Conservation (phyloP, 148 eudicot genomes). For the Rhododendron ferrugineum region DNA sequence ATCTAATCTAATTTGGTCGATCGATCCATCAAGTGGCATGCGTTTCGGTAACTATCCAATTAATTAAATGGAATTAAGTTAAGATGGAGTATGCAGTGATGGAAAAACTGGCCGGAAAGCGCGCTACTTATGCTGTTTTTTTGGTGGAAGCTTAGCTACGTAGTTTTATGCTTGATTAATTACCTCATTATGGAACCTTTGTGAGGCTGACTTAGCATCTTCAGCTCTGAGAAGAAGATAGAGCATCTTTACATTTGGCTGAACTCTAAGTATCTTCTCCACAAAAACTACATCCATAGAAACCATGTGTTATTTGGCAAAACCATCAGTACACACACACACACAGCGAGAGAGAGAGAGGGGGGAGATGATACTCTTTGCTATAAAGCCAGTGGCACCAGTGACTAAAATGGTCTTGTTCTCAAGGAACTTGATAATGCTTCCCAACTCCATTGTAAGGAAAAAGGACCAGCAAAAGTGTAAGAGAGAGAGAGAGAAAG, state of each 20-base stretch:
- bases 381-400: constrained; percentile 64
- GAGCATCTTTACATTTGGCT: constrained; percentile 33
- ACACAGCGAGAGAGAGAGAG: not conserved
- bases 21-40: no score
- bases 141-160: no score
- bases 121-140: not conserved
- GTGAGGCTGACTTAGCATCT: constrained; percentile 13
- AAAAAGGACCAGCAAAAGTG: not conserved
- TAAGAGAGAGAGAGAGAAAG: not conserved
- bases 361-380: constrained; percentile 44
- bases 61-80: no score
- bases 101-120: not conserved
- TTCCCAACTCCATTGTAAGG: constrained; percentile 42
- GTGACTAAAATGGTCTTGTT: constrained; percentile 47
- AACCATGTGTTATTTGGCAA: not conserved
- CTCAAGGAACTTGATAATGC: constrained; percentile 42
- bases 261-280: constrained; percentile 36
- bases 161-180: not conserved
- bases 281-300: constrained; percentile 11
- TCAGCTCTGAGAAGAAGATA: constrained; percentile 30
- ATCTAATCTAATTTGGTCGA: no score
- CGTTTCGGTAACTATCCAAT: no score
- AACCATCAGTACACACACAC: not conserved
- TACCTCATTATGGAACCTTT: constrained; percentile 27
- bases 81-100: no score